Evolutionary conservation across 306 rosid genomes (phyloP).

Genomic region (Acacia acuminata): DNA sequence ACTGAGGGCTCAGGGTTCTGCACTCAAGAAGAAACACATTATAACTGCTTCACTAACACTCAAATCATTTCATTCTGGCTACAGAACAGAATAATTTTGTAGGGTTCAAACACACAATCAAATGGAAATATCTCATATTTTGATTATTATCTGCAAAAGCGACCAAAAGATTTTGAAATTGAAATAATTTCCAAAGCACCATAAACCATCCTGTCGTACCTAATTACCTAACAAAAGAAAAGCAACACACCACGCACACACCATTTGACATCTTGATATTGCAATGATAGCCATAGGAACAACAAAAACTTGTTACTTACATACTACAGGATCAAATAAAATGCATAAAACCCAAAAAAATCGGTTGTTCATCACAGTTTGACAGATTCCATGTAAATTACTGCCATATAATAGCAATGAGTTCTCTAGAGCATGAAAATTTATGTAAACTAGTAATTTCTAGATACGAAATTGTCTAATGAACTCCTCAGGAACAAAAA

Average conservation of each 20-base stretch:
- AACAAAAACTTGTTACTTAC: not conserved
- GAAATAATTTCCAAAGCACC: not conserved
- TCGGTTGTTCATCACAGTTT: not conserved
- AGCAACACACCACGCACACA: not conserved
- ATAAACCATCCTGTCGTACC: not conserved
- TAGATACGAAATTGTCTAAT: conserved; percentile 4
- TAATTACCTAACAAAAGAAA: conserved; percentile 21
- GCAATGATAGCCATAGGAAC: not conserved
- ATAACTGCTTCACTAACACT: conserved; percentile 6
- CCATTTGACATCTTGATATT: not conserved
- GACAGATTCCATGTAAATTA: not conserved
- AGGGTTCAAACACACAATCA: not conserved
- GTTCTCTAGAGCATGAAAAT: no score
- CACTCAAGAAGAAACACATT: conserved; percentile 31
- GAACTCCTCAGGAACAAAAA: conserved; percentile 15
- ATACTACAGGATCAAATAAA: conserved; percentile 4
- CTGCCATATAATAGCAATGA: not conserved
- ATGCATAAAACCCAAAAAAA: not conserved
- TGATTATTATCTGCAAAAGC: not conserved
- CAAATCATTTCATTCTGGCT: not conserved
- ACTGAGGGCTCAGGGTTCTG: conserved; percentile 97
- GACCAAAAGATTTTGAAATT: not conserved
- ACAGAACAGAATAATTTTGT: conserved; percentile 3
- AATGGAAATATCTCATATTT: not conserved
- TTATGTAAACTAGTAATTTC: no score